Evolutionary conservation across 305 asterid species (phyloP).

Genomic region (Lippia alba): DNA sequence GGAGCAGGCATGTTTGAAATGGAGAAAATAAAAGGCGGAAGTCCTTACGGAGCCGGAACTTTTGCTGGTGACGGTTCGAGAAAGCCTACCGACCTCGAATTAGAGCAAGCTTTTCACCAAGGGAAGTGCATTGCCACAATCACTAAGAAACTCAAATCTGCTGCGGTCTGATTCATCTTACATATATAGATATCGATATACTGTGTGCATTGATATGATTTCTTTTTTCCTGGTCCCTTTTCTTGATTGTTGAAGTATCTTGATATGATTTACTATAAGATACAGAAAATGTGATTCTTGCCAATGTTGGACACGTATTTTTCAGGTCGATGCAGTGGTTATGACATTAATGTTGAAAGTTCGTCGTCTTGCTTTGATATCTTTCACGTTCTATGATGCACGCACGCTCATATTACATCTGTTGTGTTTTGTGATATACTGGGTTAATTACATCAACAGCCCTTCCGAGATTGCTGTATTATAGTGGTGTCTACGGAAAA

Average conservation of each 20-base stretch:
- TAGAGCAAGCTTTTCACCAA: constrained; percentile 65
- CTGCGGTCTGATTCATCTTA: constrained; percentile 32
- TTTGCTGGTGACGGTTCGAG: constrained; percentile 62
- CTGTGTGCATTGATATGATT: constrained; percentile 30
- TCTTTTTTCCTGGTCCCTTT: not conserved
- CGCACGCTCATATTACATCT: no score
- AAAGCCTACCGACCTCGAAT: constrained; percentile 54
- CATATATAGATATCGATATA: constrained; percentile 2
- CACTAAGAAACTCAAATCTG: constrained; percentile 56
- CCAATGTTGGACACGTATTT: constrained; percentile 26
- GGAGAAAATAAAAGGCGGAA: constrained; percentile 62
- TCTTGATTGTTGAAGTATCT: constrained; percentile 13
- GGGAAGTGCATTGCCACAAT: constrained; percentile 59
- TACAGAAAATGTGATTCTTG: constrained; percentile 31
- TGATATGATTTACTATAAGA: constrained; percentile 25
- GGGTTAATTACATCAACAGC: no score
- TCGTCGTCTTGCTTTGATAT: constrained; percentile 2
- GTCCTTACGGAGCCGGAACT: constrained; percentile 70
- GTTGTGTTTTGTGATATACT: no score
- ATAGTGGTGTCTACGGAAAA: no score
- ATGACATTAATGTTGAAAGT: constrained; percentile 16
- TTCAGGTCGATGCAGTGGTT: constrained; percentile 21
- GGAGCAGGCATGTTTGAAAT: constrained; percentile 63
- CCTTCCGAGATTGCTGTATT: no score
- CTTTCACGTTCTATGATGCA: not conserved